Percentiles rank a stretch among this genome's conserved stretches.
Evolutionary conservation across 129 eudicot species (phyloP).

Genomic region (Flaveria robusta): DNA sequence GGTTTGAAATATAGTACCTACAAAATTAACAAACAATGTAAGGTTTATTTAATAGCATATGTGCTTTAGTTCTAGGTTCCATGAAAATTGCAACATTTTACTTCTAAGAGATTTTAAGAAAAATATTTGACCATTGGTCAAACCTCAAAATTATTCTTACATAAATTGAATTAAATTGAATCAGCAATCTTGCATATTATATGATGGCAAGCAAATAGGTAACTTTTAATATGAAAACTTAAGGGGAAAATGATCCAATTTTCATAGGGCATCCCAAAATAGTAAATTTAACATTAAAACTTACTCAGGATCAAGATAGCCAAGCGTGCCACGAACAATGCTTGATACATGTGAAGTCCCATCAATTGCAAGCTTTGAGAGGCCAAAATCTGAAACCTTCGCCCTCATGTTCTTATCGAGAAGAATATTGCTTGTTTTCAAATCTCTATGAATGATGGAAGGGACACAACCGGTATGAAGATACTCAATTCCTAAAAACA

Average conservation of each 20-base stretch:
- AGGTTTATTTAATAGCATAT: constrained; percentile 5
- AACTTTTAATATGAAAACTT: background rate
- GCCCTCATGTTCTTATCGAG: constrained; percentile 94
- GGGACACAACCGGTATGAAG: constrained; percentile 99
- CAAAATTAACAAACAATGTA: constrained; percentile 22
- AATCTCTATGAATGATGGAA: constrained; percentile 87
- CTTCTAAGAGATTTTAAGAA: background rate
- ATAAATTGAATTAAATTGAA: too few species aligned
- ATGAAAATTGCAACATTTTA: background rate
- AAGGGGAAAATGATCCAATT: too few species aligned
- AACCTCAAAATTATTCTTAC: background rate
- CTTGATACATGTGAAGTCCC: constrained; percentile 98
- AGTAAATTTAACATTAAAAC: constrained; percentile 19
- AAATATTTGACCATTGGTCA: background rate
- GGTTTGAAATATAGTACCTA: constrained; percentile 97
- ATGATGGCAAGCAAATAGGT: constrained; percentile 17
- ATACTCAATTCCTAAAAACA: constrained; percentile 86
- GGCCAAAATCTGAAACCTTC: constrained; percentile 99
- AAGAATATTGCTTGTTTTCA: constrained; percentile 94
- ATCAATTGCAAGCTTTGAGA: constrained; percentile 91
- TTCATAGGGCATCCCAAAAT: constrained; percentile 8
- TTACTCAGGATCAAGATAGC: constrained; percentile 98
- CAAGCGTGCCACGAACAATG: constrained; percentile 97
- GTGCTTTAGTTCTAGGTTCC: background rate
- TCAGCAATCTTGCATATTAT: background rate